Conservation (phyloP, 352 stramenopile genomes). For the Globisporangium ultimum region DNA sequence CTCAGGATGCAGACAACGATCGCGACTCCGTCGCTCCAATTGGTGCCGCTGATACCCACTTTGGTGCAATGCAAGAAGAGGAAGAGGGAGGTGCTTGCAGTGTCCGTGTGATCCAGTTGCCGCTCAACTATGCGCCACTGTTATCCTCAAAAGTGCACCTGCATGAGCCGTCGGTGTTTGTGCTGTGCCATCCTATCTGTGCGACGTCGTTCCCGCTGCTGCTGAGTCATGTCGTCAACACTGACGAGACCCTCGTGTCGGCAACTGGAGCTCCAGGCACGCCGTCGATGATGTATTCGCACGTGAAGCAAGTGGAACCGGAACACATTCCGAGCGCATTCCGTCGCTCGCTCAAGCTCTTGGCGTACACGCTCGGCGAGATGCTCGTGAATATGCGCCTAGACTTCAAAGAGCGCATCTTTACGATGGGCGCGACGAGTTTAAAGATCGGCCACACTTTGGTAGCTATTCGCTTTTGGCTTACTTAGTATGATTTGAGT, state of each 20-base stretch:
- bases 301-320: conserved; percentile 64
- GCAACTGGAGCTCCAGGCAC: background rate
- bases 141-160: conserved; percentile 34
- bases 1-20: background rate
- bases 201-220: conserved; percentile 69
- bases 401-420: conserved; percentile 70
- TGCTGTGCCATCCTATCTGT: conserved; percentile 63
- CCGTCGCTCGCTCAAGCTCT: conserved; percentile 54
- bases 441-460: conserved; percentile 81
- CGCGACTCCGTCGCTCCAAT: background rate
- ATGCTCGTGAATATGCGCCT: conserved; percentile 43
- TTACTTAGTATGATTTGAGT: background rate
- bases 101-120: conserved; percentile 51
- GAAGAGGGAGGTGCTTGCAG: background rate
- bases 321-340: conserved; percentile 66
- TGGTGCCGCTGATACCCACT: background rate
- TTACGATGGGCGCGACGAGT: conserved; percentile 60
- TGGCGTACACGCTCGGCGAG: conserved; percentile 62
- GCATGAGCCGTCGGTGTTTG: conserved; percentile 65
- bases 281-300: conserved; percentile 27
- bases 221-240: conserved; percentile 40
- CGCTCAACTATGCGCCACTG: conserved; percentile 52
- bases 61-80: background rate
- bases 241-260: background rate
- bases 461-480: conserved; percentile 22